A percentile compares a stretch with the other conserved stretches of the same genome.
phyloP scores from a whole-genome alignment of 2,329 filamentous ascomycete species.

The Aspergillus udagawae region DNA sequence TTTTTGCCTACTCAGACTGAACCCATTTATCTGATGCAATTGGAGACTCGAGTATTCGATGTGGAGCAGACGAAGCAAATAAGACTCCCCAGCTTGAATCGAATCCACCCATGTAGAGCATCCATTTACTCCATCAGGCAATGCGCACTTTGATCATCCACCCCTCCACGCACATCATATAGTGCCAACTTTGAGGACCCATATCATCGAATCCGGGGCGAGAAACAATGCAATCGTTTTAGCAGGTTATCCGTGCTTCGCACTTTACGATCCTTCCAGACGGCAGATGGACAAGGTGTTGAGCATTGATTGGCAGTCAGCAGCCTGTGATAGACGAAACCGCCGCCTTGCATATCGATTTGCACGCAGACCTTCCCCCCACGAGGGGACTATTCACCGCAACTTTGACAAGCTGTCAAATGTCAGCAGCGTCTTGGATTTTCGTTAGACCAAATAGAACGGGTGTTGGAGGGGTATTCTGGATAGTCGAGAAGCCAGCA shows the following conservation, averaged over 20 bases:
- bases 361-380: background rate
- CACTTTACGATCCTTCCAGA: background rate
- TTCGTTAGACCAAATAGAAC: background rate
- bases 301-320: background rate
- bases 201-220: background rate
- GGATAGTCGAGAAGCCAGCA: background rate
- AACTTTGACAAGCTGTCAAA: background rate
- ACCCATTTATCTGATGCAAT: background rate
- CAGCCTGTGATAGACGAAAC: background rate
- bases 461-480: background rate
- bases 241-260: background rate
- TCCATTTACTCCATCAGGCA: background rate
- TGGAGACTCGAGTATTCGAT: background rate
- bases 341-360: background rate
- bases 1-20: background rate
- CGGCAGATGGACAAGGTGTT: background rate
- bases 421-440: background rate
- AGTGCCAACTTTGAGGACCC: background rate
- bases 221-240: background rate
- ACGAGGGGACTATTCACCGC: background rate
- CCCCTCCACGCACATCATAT: background rate
- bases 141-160: background rate
- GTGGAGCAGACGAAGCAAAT: background rate
- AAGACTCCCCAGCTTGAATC: background rate
- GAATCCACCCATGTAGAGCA: background rate